Evolutionary conservation across 306 rosid species (phyloP), one percentile per base, ranked within the genome.

Genomic region (Dalbergia cochinchinensis): DNA sequence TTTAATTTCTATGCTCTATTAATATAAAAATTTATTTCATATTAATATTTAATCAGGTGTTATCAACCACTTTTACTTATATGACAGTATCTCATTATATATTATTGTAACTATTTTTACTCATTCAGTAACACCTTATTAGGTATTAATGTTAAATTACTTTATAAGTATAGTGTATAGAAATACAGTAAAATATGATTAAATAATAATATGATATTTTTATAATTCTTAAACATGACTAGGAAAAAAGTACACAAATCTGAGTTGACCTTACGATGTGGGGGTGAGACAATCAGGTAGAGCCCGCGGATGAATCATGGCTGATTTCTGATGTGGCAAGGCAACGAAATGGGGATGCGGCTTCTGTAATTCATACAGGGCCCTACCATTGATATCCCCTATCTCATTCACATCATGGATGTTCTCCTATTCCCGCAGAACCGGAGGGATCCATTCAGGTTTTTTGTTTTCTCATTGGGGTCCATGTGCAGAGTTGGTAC

Each of bases 341-440:
- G 85, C 72, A 80, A 86, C 86, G 79, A 26, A 82, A 84, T 80
- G 19, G 59, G 83, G 76, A 84, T 80, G 91, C 89, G 89, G 89
- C 80, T 71, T 75, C 83, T 61, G 34, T 65, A 85, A 84, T 84
- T 41, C 69, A 48, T 33, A 64, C 13, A 0, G 80, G 89, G 87
- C 6, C 88, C 94, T 84, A 84, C 75, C 12, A 1, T 7, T 14
- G 59, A 78, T 73, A 7, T 77, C 72, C 75, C 66, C 76, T 78
- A 70, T 78, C 85, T 35, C 13, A 13, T 51, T 69, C 6, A 4
- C 72, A 76, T 85, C 87, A 58, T 83, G 20, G 19, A 19, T 72
- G 71, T 53, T 63, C 71, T 69, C 70, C 55, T 34, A 10, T 47
- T 18, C 37, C 80, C 11, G 14, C 42, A 61, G 70, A 73, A 73